Base-by-base conservation (phyloP, 1,284 basidiomycete species). In the Lentinula novae-zelandiae region DNA sequence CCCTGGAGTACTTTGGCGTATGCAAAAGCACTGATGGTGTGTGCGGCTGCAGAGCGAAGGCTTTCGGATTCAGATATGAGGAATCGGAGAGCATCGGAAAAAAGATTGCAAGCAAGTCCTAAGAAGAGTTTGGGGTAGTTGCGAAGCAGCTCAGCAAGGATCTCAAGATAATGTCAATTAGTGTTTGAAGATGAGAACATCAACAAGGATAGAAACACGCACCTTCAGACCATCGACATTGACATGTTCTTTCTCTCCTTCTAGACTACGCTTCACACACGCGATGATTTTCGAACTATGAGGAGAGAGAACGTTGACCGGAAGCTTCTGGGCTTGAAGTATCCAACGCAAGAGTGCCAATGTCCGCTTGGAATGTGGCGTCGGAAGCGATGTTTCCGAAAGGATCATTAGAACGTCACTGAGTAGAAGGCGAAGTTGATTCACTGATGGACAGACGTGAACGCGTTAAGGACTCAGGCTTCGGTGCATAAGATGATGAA, bases 261-360 rank as follows among this genome's bases (percentile, higher is more conserved):
- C 67, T n/a, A 82, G 63, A 39, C 73, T 70, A 3, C 69, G 71
- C 40, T 66, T 68, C 20, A 84, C 62, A 20, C 71, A 74, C 0
- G 62, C 64, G 22, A 70, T 60, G 9, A 83, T 64, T 3, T 70
- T 65, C 7, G 62, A 44, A 40, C 64, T 69, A 13, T 66, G 69
- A 53, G 72, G 67, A 12, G 60, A 59, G 33, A 86, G 62, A 13
- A 79, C 64, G 3, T 68, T 57, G 5, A 63, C 20, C 1, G 83
- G 79, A 3, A 88, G 71, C 56, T 72, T 74, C 60, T 85, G 80
- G 17, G 70, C 73, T 62, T 76, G 74, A 38, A 89, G 69, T 33
- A 77, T 75, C 77, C 78, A 85, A 15, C 82, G 63, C 20, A 80
- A 76, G 34, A 85, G 69, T 1, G 76, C 74, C 63, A 75, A 74